Base-by-base conservation (phyloP, 805 yeast genomes). In the Tetrapisispora taiwanensis region DNA sequence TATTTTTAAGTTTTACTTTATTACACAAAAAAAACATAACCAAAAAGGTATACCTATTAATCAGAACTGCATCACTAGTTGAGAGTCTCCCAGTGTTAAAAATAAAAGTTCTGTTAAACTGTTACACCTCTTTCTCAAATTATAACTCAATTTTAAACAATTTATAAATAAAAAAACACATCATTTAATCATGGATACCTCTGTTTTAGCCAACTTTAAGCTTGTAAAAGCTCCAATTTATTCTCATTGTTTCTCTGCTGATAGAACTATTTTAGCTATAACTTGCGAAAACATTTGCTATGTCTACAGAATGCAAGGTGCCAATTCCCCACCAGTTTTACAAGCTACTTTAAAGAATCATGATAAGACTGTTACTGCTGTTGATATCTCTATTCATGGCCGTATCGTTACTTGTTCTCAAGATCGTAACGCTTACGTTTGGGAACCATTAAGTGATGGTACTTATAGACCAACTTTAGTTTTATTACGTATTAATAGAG, bases 401-500 rank as follows among this genome's bases (percentile, higher is more conserved):
- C 80, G 83, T 62, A 87, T 92, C 53, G 92, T 92, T 57, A 92
- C 97, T 28, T 88, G 97, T 62, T 88, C 97, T 9, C 97, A 92
- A 68, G 99, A 92, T 66, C 76, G 99, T 66, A 92, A 92, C 56
- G 97, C 97, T 13, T 76, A 89, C 52, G 99, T 92, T 15, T 92
- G 97, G 97, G 89, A 85, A 51, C 84, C 84, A 30, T 68, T 72
- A 48, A 64, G 76, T 30, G 78, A 77, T 57, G 74, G 73, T 4
- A 47, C 74, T 14, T 79, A 79, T 68, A 87, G 83, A 69, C 95
- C 95, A 42, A 88, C 97, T 4, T 72, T 92, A 58, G 99, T 92
- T 24, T 73, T 94, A 45, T 74, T 94, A 61, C 78, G 98, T 62
- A 87, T 92, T 68, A 86, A 83, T 64, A 76, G 97, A 48, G 96